phyloP scores from a whole-genome alignment of 768 basidiomycete species.

The Mycena vitilis region DNA sequence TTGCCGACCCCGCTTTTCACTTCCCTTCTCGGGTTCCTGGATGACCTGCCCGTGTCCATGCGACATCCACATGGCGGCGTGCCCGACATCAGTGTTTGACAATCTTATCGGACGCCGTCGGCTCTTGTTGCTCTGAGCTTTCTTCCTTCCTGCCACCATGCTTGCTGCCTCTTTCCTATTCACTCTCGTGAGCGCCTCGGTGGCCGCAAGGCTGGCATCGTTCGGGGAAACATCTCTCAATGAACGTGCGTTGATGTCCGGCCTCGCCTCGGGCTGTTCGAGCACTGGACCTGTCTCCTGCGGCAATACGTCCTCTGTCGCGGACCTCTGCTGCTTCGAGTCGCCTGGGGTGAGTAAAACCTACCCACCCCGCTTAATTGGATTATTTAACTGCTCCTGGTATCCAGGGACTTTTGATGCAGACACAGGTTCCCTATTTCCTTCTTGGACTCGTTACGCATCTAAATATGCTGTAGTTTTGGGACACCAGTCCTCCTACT shows the following conservation, averaged over 20 bases:
- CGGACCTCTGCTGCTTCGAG: constrained; percentile 61
- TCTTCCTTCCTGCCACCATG: constrained; percentile 8
- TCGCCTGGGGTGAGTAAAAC: constrained; percentile 46
- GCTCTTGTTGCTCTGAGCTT: too few species aligned
- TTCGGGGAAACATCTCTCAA: constrained; percentile 7
- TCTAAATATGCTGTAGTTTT: constrained; percentile 51
- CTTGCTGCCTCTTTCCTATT: constrained; percentile 17
- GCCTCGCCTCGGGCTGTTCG: constrained; percentile 33
- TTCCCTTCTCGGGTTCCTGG: too few species aligned
- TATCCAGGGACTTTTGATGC: constrained; percentile 52
- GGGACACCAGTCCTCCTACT: constrained; percentile 59
- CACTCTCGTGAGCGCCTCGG: constrained; percentile 15
- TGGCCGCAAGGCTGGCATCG: constrained; percentile 5
- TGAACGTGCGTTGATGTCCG: constrained; percentile 15
- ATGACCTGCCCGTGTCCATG: too few species aligned
- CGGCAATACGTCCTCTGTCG: constrained; percentile 15
- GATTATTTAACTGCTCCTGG: background rate
- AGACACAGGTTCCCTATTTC: constrained; percentile 44
- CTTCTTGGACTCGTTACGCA: background rate
- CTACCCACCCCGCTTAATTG: background rate
- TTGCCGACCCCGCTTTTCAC: too few species aligned
- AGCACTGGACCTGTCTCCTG: constrained; percentile 28
- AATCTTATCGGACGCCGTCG: constrained; percentile 8
- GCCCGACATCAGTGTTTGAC: background rate
- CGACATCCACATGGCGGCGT: background rate